Evolutionary conservation across 805 yeast species (phyloP).

Genomic region (Metschnikowia sp.): DNA sequence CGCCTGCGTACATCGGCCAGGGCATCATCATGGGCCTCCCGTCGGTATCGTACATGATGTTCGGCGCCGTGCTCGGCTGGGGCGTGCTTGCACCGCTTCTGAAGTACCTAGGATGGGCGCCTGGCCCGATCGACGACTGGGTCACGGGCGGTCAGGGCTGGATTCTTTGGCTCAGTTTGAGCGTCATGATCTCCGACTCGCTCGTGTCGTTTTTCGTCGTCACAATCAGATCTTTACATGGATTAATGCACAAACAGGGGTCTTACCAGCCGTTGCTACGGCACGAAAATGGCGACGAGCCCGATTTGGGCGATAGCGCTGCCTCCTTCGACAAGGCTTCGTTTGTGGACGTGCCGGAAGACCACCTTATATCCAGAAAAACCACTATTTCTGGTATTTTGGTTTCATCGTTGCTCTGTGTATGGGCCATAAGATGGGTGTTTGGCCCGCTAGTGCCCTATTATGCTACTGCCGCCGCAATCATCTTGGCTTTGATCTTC

Average conservation of each 20-base stretch:
- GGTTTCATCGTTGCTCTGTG: constrained; percentile 64
- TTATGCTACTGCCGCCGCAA: constrained; percentile 64
- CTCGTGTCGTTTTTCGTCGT: constrained; percentile 73
- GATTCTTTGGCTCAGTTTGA: constrained; percentile 91
- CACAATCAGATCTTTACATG: constrained; percentile 40
- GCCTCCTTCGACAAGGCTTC: not conserved
- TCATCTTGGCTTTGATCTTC: constrained; percentile 70
- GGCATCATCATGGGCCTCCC: constrained; percentile 97
- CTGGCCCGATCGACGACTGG: constrained; percentile 90
- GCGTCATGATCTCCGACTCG: constrained; percentile 93
- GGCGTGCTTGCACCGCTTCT: constrained; percentile 83
- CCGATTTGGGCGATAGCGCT: too few relatives aligned
- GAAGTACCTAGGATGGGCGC: constrained; percentile 73
- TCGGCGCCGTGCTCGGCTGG: constrained; percentile 93
- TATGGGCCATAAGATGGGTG: constrained; percentile 58
- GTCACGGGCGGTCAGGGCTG: constrained; percentile 93
- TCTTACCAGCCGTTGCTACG: constrained; percentile 3
- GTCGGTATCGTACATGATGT: constrained; percentile 84
- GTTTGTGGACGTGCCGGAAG: constrained; percentile 13
- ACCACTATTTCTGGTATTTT: constrained; percentile 59
- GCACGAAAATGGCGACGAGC: not conserved
- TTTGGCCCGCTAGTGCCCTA: constrained; percentile 73
- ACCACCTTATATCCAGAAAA: constrained; percentile 47
- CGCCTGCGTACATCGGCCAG: constrained; percentile 96
- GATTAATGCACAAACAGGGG: not conserved